Evolutionary conservation across 331 rosid species (phyloP), one percentile per base, ranked within the genome.

Genomic region (Telfairia occidentalis): DNA sequence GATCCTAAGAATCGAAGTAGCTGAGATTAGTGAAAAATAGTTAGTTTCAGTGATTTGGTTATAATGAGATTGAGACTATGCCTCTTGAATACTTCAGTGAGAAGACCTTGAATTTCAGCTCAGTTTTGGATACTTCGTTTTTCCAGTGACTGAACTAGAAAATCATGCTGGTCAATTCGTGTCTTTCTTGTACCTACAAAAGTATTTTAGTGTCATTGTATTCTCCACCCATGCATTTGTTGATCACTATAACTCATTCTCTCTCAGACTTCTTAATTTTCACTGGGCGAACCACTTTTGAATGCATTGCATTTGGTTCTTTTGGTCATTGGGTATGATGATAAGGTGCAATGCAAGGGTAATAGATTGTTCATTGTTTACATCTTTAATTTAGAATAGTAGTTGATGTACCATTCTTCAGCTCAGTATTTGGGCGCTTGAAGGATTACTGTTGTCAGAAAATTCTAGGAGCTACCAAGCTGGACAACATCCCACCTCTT

Each of bases 21-120:
- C 11, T 70, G 9, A 30, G 75, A 69, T 69, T 70, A 70, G 75
- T 70, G 75, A 70, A 28, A 28, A 43, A 0, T 67, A 40, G 37
- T 67, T 67, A 13, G 54, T 40, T 67, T 23, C 21, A 12, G 54
- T 67, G 73, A 2, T 23, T 42, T 67, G 21, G 54, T 67, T 49
- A 3, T 40, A 42, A 1, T 69, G 74, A 43, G 15, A 18, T 43
- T 69, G 19, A 23, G 35, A 26, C 73, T 53, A 21, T 10, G 42
- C 2, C 28, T 38, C 35, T 53, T 40, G 58, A 9, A 55, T 48
- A 45, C 28, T 73, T 35, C 59, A 76, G 73, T 49, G 72, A 42
- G 35, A 6, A 13, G 23, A 5, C 40, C 58, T 67, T 26, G 10
- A 66, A 48, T 48, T 55, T 57, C 34, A 24, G 53, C 37, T 34